Conservation (phyloP, 805 yeast species). For the Jamesozyma lodderae region DNA sequence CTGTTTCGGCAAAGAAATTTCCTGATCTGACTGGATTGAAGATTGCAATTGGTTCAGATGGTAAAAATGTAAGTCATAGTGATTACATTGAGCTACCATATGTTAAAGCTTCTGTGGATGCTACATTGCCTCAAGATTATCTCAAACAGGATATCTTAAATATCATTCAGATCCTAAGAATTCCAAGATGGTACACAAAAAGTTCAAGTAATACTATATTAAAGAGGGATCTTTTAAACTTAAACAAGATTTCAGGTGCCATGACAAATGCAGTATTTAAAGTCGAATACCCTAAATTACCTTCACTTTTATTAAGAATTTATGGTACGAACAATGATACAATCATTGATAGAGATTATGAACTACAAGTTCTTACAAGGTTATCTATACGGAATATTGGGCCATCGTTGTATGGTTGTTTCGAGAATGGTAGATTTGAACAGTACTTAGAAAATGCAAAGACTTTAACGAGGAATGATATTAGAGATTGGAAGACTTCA, state of each 20-base stretch:
- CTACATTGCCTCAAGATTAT: constrained; percentile 71
- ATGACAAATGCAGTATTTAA: constrained; percentile 84
- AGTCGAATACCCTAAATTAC: constrained; percentile 54
- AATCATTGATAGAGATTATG: constrained; percentile 78
- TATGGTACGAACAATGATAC: constrained; percentile 84
- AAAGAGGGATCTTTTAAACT: constrained; percentile 36
- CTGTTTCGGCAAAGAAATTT: background rate
- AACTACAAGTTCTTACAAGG: constrained; percentile 62
- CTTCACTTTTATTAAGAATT: constrained; percentile 62
- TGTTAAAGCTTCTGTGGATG: constrained; percentile 57
- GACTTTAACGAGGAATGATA: constrained; percentile 63
- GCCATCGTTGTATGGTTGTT: constrained; percentile 80
- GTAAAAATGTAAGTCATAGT: constrained; percentile 5
- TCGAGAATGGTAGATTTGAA: constrained; percentile 87
- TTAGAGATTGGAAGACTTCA: constrained; percentile 66
- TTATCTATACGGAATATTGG: constrained; percentile 76
- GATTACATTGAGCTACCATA: constrained; percentile 35
- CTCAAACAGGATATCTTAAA: constrained; percentile 73
- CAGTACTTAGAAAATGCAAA: constrained; percentile 80
- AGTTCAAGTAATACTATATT: constrained; percentile 29
- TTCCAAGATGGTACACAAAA: constrained; percentile 68
- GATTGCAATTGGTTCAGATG: constrained; percentile 5
- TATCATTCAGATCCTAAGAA: constrained; percentile 50
- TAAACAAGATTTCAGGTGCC: constrained; percentile 80
- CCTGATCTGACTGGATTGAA: constrained; percentile 7